Conservation (phyloP, 495 filamentous ascomycete genomes). For the Hypoxylon subgilvum region DNA sequence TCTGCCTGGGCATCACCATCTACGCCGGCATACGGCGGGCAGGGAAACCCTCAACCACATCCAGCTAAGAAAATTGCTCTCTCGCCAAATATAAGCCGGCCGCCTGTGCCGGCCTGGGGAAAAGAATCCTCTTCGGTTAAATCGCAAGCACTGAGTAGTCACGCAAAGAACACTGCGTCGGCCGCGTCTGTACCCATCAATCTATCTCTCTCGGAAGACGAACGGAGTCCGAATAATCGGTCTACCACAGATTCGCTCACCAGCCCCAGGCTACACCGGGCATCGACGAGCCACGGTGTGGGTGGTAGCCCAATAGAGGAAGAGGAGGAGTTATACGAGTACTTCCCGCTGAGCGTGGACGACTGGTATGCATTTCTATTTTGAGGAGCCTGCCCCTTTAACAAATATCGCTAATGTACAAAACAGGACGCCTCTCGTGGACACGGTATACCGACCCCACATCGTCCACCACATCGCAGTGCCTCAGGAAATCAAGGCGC, state of each 20-base stretch:
- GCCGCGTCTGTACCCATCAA: constrained; percentile 63
- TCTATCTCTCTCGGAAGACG: constrained; percentile 77
- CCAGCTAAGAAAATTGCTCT: constrained; percentile 46
- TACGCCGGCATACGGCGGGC: constrained; percentile 22
- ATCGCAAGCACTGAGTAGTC: constrained; percentile 21
- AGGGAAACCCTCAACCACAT: constrained; percentile 34
- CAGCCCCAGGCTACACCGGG: constrained; percentile 48
- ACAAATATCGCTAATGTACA: neutral
- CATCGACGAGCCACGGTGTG: constrained; percentile 38
- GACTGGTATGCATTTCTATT: constrained; percentile 66
- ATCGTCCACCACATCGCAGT: constrained; percentile 87
- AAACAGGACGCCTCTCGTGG: constrained; percentile 76
- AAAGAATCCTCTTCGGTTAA: constrained; percentile 32
- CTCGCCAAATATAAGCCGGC: constrained; percentile 43
- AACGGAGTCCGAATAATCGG: constrained; percentile 58
- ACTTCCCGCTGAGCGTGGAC: constrained; percentile 85
- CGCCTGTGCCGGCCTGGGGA: constrained; percentile 46
- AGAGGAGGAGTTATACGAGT: constrained; percentile 84
- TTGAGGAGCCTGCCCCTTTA: neutral
- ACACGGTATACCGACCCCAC: constrained; percentile 90
- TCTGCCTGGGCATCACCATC: constrained; percentile 30
- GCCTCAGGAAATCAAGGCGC: constrained; percentile 75
- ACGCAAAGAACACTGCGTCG: constrained; percentile 37
- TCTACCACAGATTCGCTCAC: constrained; percentile 46
- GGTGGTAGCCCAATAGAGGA: constrained; percentile 68